Evolutionary conservation across 2,329 filamentous ascomycete species (phyloP), one percentile per base, ranked within the genome.

Genomic region (Trichoderma arundinaceum): DNA sequence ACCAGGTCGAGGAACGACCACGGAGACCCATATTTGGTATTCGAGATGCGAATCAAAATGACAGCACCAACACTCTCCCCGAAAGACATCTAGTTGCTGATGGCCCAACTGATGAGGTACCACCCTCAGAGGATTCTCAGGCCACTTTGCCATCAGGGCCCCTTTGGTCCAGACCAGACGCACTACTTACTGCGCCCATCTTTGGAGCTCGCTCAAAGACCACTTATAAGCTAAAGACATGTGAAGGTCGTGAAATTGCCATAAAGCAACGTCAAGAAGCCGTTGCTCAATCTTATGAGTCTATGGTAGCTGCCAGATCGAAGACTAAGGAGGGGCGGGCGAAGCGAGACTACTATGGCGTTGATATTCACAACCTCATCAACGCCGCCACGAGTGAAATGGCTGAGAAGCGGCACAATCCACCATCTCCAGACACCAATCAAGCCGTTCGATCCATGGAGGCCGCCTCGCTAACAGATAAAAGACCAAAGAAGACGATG

Each of bases 321-420:
- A 86, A 79, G 64, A 88, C 84, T 0, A 88, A 86, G 68, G 85
- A 89, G 65, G 89, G 90, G 1, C 83, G 88, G 66, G 91, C 91
- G 2, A 87, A 86, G 72, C 87, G 87, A 71, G 90, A 89, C 71
- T 98, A 94, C 78, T 99, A 97, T 75, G 95, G 95, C 9, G 90
- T 99, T 69, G 90, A 97, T 53, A 95, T 99, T 39, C 93, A 97
- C 76, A 83, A 88, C 64, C 80, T 99, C 44, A 84, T 98, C 65
- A 89, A 91, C 65, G 85, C 90, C 15, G 90, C 90, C 3, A 81
- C 86, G 61, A 84, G 85, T 19, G 87, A 92, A 68, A 78, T 85
- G 9, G 78, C 81, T 43, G 77, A 78, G 69, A 74, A 72, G 68
- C 66, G 65, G 51, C 60, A 77, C 63, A 64, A 69, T 10, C 54